These are phyloP conservation scores for Cenococcum geophilum DNA, from an alignment of 495 filamentous ascomycete genomes.

Conservation along the genomic window DNA sequence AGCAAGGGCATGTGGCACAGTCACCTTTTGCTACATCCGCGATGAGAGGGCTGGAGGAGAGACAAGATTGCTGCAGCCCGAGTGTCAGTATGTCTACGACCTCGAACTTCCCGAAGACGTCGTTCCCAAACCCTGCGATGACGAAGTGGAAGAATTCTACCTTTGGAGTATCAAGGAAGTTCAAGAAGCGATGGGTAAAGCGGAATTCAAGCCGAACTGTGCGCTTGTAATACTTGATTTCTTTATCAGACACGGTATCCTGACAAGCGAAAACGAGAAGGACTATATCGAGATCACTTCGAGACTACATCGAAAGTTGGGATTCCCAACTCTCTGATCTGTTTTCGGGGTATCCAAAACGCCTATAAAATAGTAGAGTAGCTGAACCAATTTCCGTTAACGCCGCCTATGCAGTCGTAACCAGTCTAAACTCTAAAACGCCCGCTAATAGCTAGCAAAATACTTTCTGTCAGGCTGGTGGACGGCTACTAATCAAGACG, in stretches of 20 bases:
- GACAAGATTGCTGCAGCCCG: conserved; percentile 79
- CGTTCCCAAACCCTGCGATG: conserved; percentile 67
- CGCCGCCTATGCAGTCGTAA: conserved; percentile 23
- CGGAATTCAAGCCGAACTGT: conserved; percentile 93
- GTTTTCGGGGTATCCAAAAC: conserved; percentile 21
- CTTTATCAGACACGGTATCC: conserved; percentile 77
- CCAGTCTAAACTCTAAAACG: neutral
- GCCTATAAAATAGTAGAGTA: conserved; percentile 9
- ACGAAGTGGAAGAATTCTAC: conserved; percentile 82
- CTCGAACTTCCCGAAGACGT: conserved; percentile 66
- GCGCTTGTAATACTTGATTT: conserved; percentile 79
- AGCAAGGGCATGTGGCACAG: conserved; percentile 55
- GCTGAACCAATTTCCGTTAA: conserved; percentile 3
- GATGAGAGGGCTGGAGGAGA: conserved; percentile 77
- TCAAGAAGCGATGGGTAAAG: conserved; percentile 58
- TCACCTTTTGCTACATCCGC: conserved; percentile 82
- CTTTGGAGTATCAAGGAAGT: conserved; percentile 70
- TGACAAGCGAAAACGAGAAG: conserved; percentile 75
- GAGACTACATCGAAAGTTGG: conserved; percentile 70
- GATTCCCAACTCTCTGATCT: conserved; percentile 57
- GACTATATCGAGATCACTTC: conserved; percentile 71
- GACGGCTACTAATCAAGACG: too few relatives aligned
- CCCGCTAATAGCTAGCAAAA: neutral
- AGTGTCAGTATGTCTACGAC: conserved; percentile 89
- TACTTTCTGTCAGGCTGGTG: too few relatives aligned